Evolutionary conservation across 108 stramenopile species (phyloP).

Genomic region (Poteriospumella lacustris): DNA sequence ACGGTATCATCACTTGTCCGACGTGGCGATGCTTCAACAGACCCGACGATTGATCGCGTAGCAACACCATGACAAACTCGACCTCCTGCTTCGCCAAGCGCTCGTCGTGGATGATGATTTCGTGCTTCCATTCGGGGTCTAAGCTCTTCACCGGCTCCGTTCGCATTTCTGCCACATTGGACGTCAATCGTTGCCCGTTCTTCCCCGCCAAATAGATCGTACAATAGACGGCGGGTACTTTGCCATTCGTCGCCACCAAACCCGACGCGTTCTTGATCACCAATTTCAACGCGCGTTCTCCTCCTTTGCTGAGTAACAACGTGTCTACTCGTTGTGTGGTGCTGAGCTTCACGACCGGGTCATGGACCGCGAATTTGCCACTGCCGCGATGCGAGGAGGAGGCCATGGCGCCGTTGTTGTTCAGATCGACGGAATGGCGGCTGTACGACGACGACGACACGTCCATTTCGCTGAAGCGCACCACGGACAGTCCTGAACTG

Average conservation of each 20-base stretch:
- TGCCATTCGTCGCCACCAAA: not conserved
- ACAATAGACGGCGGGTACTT: conserved; percentile 1
- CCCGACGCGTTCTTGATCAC: not conserved
- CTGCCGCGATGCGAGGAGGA: not conserved
- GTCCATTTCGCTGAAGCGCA: too few species aligned
- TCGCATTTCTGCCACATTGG: not conserved
- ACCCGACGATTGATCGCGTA: not conserved
- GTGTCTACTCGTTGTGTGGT: not conserved
- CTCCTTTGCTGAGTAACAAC: not conserved
- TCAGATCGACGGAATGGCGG: not conserved
- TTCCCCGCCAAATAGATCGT: not conserved
- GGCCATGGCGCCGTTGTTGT: not conserved
- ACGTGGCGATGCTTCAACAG: conserved; percentile 5
- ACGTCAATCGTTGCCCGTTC: not conserved
- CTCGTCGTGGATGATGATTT: not conserved
- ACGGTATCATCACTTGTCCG: conserved; percentile 14
- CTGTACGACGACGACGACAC: too few species aligned
- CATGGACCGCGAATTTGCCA: not conserved
- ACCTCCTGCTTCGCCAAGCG: not conserved
- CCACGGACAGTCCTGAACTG: too few species aligned
- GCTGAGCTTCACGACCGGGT: not conserved
- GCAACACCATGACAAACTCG: not conserved
- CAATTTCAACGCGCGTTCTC: not conserved
- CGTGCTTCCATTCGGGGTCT: not conserved
- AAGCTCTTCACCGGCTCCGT: not conserved